These are phyloP conservation scores for Penicillium tannophilum DNA, from an alignment of 495 filamentous ascomycete genomes.

Conservation along the genomic window DNA sequence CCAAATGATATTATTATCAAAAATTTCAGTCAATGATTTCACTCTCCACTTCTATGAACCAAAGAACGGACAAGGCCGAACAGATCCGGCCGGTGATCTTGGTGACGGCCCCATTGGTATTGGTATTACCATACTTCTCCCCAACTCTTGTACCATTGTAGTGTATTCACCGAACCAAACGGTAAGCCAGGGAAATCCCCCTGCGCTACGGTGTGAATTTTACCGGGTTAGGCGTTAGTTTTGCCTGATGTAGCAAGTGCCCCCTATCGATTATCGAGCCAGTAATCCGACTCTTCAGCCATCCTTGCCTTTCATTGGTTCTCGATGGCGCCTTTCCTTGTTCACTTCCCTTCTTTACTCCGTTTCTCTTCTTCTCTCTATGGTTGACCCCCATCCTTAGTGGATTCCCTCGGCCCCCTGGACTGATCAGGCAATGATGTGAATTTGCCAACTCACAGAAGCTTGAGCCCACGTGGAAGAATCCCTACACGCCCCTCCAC, in stretches of 20 bases:
- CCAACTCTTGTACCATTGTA: not conserved
- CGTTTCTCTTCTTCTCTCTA: not conserved
- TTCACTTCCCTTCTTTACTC: conserved; percentile 6
- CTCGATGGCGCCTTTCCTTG: conserved; percentile 1
- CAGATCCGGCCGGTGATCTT: conserved; percentile 17
- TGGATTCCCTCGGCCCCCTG: conserved; percentile 13
- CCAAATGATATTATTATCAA: not conserved
- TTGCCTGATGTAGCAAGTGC: conserved; percentile 6
- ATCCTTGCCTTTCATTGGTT: not conserved
- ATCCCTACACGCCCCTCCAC: conserved; percentile 13
- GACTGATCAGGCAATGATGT: conserved; percentile 17
- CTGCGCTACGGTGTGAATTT: conserved; percentile 1
- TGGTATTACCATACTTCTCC: not conserved
- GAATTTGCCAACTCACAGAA: conserved; percentile 9
- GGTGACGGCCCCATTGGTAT: conserved; percentile 1
- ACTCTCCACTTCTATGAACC: conserved; percentile 10
- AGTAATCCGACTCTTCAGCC: conserved; percentile 11
- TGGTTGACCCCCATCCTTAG: conserved; percentile 1
- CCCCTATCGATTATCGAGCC: conserved; percentile 1
- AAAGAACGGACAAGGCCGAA: conserved; percentile 18
- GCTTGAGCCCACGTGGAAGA: conserved; percentile 26
- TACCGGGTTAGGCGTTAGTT: not conserved
- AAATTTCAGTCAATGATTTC: conserved; percentile 27
- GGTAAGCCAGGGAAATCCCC: conserved; percentile 2
- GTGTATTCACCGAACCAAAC: too few species aligned